Evolutionary conservation across 1,284 basidiomycete species (phyloP).

Genomic region (Microbotryum violaceum): DNA sequence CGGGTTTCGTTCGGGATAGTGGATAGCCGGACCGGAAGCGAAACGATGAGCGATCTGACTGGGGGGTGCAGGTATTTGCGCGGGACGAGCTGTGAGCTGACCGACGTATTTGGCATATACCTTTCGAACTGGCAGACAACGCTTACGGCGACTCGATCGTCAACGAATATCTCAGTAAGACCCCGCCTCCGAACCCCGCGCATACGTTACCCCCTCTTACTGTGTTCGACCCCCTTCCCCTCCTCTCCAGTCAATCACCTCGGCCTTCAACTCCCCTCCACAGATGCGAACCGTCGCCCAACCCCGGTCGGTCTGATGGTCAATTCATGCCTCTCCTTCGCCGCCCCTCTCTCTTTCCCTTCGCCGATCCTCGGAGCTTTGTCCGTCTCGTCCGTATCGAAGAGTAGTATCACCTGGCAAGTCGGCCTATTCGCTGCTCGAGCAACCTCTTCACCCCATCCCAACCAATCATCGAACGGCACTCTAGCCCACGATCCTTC

Average conservation of each 20-base stretch:
- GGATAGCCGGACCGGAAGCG: not conserved
- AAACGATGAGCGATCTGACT: no score
- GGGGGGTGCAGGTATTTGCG: no score
- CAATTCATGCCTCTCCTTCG: constrained; percentile 7
- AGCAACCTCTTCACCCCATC: no score
- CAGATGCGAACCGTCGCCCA: constrained; percentile 7
- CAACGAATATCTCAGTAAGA: constrained; percentile 23
- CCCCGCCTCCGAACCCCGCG: no score
- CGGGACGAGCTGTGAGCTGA: no score
- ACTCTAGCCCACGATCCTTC: no score
- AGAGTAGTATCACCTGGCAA: constrained; percentile 11
- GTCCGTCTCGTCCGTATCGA: not conserved
- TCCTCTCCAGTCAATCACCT: constrained; percentile 1
- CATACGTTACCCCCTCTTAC: no score
- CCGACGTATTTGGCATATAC: not conserved
- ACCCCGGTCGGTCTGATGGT: constrained; percentile 11
- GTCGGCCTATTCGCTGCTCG: constrained; percentile 12
- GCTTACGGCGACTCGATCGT: constrained; percentile 30
- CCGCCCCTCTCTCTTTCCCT: constrained; percentile 15
- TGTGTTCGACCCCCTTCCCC: not conserved
- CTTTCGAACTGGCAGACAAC: not conserved
- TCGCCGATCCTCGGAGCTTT: constrained; percentile 15
- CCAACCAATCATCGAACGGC: no score
- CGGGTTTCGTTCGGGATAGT: not conserved
- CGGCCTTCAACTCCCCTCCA: not conserved